Conservation (phyloP, 1,139 yeast species). For the Yarrowia galli region DNA sequence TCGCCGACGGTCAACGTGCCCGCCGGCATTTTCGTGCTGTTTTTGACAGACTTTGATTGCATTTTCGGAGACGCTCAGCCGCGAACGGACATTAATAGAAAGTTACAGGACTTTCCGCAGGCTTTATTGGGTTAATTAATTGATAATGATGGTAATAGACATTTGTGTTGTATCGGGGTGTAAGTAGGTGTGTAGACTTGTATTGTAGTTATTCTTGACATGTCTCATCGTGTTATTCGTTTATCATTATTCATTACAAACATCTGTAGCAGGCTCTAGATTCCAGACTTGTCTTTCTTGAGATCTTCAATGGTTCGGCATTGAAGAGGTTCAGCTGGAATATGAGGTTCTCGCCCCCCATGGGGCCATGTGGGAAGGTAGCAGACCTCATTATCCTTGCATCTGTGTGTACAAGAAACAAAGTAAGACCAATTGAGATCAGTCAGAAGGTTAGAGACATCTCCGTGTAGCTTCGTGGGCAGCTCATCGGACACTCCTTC, state of each 20-base stretch:
- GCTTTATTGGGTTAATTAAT: slow-evolving; percentile 49
- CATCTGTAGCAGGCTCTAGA: neutral
- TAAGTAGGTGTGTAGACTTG: no score
- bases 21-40: slow-evolving; percentile 65
- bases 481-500: neutral
- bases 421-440: slow-evolving; percentile 26
- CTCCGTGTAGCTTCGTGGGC: neutral
- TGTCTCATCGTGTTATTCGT: no score
- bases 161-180: no score
- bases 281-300: neutral
- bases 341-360: slow-evolving; percentile 27
- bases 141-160: slow-evolving; percentile 1
- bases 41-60: slow-evolving; percentile 69
- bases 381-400: slow-evolving; percentile 25
- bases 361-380: slow-evolving; percentile 28
- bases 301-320: slow-evolving; percentile 6
- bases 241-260: neutral
- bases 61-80: slow-evolving; percentile 60
- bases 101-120: slow-evolving; percentile 42
- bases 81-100: slow-evolving; percentile 35
- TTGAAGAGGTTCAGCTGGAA: slow-evolving; percentile 12
- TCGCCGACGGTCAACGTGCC: slow-evolving; percentile 84
- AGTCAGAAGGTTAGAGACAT: neutral
- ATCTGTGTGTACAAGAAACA: slow-evolving; percentile 10
- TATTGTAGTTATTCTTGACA: no score